Conservation (phyloP, 495 filamentous ascomycete genomes). For the Podospora fimiseda region DNA sequence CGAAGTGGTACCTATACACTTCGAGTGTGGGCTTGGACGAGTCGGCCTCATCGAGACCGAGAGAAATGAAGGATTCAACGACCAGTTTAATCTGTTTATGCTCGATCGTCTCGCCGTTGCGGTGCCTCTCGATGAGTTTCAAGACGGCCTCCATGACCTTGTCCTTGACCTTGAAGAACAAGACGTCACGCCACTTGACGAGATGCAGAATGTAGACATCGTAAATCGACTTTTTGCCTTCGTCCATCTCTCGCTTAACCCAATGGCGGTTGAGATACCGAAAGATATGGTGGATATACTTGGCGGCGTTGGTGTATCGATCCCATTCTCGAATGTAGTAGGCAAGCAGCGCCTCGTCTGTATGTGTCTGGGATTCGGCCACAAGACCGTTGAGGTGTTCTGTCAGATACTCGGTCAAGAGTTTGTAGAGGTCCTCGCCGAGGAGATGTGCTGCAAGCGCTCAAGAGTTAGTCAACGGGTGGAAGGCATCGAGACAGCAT, state of each 20-base stretch:
- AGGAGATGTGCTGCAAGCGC: conserved; percentile 69
- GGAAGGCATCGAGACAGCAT: neutral
- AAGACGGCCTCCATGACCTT: conserved; percentile 94
- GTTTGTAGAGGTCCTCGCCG: conserved; percentile 92
- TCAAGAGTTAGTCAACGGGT: conserved; percentile 8
- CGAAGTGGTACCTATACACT: conserved; percentile 87
- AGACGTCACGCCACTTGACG: conserved; percentile 86
- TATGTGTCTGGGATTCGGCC: conserved; percentile 63
- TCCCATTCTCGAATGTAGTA: conserved; percentile 98
- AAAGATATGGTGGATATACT: conserved; percentile 96
- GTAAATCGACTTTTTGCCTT: conserved; percentile 97
- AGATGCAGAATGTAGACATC: conserved; percentile 97
- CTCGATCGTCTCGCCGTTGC: conserved; percentile 97
- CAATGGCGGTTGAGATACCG: conserved; percentile 96
- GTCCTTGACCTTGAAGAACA: conserved; percentile 74
- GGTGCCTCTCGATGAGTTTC: conserved; percentile 93
- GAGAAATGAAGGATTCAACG: conserved; percentile 92
- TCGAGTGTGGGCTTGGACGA: conserved; percentile 89
- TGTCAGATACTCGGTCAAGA: conserved; percentile 77
- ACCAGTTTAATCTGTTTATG: conserved; percentile 95
- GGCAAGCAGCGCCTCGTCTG: conserved; percentile 83
- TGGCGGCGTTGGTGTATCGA: conserved; percentile 88
- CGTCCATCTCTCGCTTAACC: conserved; percentile 98
- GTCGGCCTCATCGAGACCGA: conserved; percentile 91
- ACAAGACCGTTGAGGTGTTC: conserved; percentile 63